These are phyloP conservation scores for Verticillium tricorpus DNA, from an alignment of 2,329 filamentous ascomycete species.

Conservation along the genomic window DNA sequence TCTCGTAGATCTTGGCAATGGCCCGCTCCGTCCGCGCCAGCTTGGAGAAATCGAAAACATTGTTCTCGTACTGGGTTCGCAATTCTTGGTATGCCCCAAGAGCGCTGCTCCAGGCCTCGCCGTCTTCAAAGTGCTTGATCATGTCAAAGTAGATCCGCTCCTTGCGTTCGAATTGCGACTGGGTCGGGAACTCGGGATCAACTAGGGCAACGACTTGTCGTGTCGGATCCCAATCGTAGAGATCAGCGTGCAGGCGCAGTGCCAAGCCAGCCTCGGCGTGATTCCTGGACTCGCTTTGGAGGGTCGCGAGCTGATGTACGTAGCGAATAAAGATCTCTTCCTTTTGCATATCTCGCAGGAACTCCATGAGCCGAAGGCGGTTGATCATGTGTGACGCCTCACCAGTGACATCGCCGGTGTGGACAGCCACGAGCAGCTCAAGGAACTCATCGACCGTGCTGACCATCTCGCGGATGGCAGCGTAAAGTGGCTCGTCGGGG, in stretches of 20 bases:
- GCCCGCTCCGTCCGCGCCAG: slow-evolving; percentile 83
- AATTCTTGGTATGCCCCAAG: slow-evolving; percentile 87
- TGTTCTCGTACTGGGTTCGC: slow-evolving; percentile 84
- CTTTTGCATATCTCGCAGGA: slow-evolving; percentile 92
- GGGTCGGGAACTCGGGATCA: slow-evolving; percentile 75
- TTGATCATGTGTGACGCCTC: slow-evolving; percentile 84
- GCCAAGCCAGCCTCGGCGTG: slow-evolving; percentile 85
- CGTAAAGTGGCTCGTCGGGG: slow-evolving; percentile 68
- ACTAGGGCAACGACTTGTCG: slow-evolving; percentile 59
- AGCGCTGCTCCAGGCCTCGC: slow-evolving; percentile 89
- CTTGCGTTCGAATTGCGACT: slow-evolving; percentile 87
- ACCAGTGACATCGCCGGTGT: slow-evolving; percentile 67
- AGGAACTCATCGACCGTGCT: slow-evolving; percentile 84
- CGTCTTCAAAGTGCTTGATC: slow-evolving; percentile 91
- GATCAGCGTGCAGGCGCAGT: slow-evolving; percentile 82
- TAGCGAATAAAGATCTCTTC: slow-evolving; percentile 96
- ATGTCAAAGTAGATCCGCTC: slow-evolving; percentile 91
- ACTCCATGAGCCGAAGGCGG: slow-evolving; percentile 88
- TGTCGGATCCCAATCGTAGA: slow-evolving; percentile 85
- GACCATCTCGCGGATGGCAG: slow-evolving; percentile 73
- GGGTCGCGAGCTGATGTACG: slow-evolving; percentile 80
- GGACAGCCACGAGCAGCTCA: slow-evolving; percentile 84
- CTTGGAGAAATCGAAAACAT: slow-evolving; percentile 86
- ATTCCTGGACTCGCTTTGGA: slow-evolving; percentile 73
- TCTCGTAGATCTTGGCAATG: slow-evolving; percentile 89